Base-by-base conservation (phyloP, 2,329 filamentous ascomycete species). In the Pseudogymnoascus pannorum region DNA sequence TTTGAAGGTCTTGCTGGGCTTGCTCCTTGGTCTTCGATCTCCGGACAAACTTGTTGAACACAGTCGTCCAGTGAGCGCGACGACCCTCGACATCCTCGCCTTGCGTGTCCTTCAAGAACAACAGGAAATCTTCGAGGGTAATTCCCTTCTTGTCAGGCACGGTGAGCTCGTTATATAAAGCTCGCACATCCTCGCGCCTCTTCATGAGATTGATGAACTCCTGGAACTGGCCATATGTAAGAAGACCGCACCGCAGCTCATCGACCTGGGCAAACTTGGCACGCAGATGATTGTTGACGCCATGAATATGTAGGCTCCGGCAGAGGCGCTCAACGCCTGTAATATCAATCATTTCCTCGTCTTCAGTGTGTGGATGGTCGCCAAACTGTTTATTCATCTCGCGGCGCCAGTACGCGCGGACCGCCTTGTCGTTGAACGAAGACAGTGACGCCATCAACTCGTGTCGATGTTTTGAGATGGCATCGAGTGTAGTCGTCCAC, bases 391-490 rank as follows among this genome's bases (percentile, higher is more conserved):
- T 87, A 29, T 82, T 79, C 85, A 96, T 94, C 72, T 95, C 91
- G 48, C 83, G 86, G 64, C 87, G 84, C 94, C 94, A 99, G 74
- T 95, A 92, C 54, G 86, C 83, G 60, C 86, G 86, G 59, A 97
- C 84, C 57, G 91, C 91, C 66, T 87, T 87, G 70, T 96, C 87
- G 66, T 89, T 87, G 71, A 92, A 95, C 4, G 90, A 86, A 74
- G 93, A 90, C 62, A 99, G 77, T 5, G 91, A 94, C 11, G 90
- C 87, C 88, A 97, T 96, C 68, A 94, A 83, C 60, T 92, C 89
- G 65, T 95, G 91, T 60, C 94, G 86, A 71, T 96, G 90, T 67
- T 88, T 88, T 40, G 91, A 88, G 66, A 97, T 88, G 59, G 87
- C 85, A 63, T 96, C 88, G 12, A 99, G 81, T 2, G 92, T 93